Evolutionary conservation across 805 yeast species (phyloP).

Genomic region (Candida dendrica): DNA sequence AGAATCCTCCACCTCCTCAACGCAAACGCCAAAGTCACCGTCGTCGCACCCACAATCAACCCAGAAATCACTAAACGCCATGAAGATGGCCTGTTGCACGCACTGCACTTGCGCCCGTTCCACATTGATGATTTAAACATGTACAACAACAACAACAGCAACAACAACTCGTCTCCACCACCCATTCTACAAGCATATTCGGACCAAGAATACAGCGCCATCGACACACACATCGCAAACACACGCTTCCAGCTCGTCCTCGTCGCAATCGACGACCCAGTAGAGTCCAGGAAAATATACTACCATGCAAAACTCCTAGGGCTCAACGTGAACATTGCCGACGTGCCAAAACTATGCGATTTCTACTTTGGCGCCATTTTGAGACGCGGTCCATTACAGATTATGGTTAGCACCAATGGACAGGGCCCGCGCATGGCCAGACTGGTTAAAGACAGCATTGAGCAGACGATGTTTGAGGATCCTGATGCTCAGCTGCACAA

Average conservation of each 20-base stretch:
- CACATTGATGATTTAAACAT: constrained; percentile 38
- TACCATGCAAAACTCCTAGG: constrained; percentile 36
- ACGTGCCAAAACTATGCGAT: constrained; percentile 77
- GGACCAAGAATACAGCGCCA: constrained; percentile 17
- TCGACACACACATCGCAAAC: constrained; percentile 22
- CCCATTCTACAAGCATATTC: constrained; percentile 5
- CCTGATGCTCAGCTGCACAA: constrained; percentile 21
- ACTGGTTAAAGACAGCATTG: constrained; percentile 50
- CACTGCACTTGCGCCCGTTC: constrained; percentile 39
- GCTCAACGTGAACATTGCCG: constrained; percentile 73
- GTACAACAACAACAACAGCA: constrained; percentile 35
- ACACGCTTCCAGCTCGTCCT: constrained; percentile 54
- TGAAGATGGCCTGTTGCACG: constrained; percentile 34
- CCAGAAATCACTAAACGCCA: constrained; percentile 27
- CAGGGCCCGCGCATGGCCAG: constrained; percentile 71
- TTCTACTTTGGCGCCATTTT: constrained; percentile 79
- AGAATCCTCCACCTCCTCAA: constrained; percentile 58
- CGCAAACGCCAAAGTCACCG: constrained; percentile 66
- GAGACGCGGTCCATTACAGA: constrained; percentile 64
- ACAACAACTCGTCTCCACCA: neutral
- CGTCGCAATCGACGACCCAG: constrained; percentile 70
- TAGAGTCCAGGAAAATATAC: constrained; percentile 49
- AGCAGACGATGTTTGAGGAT: constrained; percentile 26
- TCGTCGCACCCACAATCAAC: constrained; percentile 41
- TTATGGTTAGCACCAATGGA: constrained; percentile 81